Evolutionary conservation across 2,329 filamentous ascomycete genomes (phyloP), one percentile per base, ranked within the genome.

Genomic region (Verticillium albo-atrum): DNA sequence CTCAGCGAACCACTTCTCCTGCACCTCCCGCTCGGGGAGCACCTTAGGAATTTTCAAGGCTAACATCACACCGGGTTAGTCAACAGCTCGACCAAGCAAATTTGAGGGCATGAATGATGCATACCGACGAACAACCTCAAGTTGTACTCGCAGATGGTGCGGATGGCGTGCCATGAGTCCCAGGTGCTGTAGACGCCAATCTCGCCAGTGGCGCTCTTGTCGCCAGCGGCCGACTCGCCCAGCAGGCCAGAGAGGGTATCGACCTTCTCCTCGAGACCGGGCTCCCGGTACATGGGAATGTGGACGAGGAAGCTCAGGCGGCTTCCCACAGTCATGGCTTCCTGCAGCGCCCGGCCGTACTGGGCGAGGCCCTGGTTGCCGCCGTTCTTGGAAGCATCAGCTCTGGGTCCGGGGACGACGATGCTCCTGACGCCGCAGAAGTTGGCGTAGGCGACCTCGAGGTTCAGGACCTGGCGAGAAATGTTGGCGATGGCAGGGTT

Each of bases 141-240:
- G 73, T 89, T 89, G 75, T 99, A 98, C 76, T 88, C 89, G 82
- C 92, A 97, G 60, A 92, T 80, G 57, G 88, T 89, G 57, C 95
- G 85, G 68, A 99, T 89, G 25, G 89, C 82, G 72, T 99, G 89
- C 95, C 95, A 99, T 1, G 90, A 89, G 74, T 98, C 93, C 96
- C 96, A 99, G 2, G 88, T 83, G 57, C 88, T 88, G 73, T 91
- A 95, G 1, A 90, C 73, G 68, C 94, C 89, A 61, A 88, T 77
- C 25, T 86, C 81, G 3, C 23, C 20, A 12, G 25, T 10, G 57
- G 78, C 72, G 59, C 84, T 28, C 55, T 57, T 42, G 28, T 27
- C 42, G 17, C 32, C 5, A 57, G 77, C 72, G 59, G 84, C 77
- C 23, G 37, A 14, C 26, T 53, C 25, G 14, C 51, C 51, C 51